phyloP scores from a whole-genome alignment of 2,329 filamentous ascomycete genomes.

The Harringtonia lauricola region DNA sequence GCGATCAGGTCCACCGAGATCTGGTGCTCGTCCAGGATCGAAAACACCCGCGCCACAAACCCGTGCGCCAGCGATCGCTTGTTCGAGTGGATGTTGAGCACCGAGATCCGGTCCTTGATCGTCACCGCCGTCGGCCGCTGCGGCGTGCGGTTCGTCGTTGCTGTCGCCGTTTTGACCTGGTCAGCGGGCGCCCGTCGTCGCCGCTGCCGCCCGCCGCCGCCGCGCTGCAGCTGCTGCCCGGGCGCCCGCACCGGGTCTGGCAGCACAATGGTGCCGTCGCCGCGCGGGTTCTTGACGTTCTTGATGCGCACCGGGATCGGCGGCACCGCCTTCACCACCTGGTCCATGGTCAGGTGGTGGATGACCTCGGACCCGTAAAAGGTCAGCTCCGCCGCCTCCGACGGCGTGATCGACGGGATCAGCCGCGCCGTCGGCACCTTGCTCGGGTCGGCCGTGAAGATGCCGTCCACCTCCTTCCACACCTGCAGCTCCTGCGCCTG shows the following conservation, averaged over 20 bases:
- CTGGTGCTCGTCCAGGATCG: constrained; percentile 74
- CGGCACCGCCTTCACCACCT: constrained; percentile 69
- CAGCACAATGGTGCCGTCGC: constrained; percentile 69
- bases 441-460: constrained; percentile 55
- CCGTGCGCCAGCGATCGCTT: constrained; percentile 92
- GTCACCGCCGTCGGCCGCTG: constrained; percentile 83
- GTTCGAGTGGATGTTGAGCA: constrained; percentile 97
- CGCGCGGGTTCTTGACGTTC: constrained; percentile 79
- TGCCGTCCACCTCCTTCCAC: constrained; percentile 89
- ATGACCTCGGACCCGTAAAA: constrained; percentile 95
- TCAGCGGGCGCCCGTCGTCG: not conserved
- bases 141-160: constrained; percentile 40
- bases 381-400: constrained; percentile 90
- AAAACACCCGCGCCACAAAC: constrained; percentile 90
- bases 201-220: not conserved
- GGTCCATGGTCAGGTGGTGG: constrained; percentile 97
- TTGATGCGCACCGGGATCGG: constrained; percentile 83
- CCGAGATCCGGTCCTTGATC: constrained; percentile 92
- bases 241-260: constrained; percentile 54
- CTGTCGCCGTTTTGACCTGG: no score
- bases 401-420: constrained; percentile 80
- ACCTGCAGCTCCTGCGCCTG: constrained; percentile 83
- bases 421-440: constrained; percentile 89
- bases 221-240: constrained; percentile 43
- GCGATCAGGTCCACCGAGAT: constrained; percentile 95